Conservation (phyloP, 2,329 filamentous ascomycete species). For the Neofusicoccum sp. region DNA sequence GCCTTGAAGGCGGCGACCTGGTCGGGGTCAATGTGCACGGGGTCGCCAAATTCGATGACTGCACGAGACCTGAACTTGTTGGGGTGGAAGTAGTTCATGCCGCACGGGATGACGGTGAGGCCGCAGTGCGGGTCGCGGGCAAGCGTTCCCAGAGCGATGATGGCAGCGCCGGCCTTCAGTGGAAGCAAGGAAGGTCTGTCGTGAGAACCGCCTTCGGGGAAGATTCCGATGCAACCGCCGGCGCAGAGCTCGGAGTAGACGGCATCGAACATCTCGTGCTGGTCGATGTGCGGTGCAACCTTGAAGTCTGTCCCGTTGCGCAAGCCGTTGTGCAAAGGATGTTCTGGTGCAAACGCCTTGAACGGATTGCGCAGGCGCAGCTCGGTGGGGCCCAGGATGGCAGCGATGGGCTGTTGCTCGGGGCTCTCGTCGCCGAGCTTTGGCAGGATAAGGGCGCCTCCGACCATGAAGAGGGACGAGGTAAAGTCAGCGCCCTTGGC, state of each 20-base stretch:
- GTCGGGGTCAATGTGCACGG: conserved; percentile 9
- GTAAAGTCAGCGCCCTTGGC: conserved; percentile 19
- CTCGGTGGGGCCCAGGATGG: conserved; percentile 14
- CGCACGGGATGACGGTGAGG: conserved; percentile 16
- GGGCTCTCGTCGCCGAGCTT: conserved; percentile 11
- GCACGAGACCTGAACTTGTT: conserved; percentile 22
- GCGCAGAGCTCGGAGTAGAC: conserved; percentile 17
- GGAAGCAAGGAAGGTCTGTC: conserved; percentile 21
- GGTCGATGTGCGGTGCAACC: conserved; percentile 22
- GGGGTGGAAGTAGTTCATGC: conserved; percentile 23
- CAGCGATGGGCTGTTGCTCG: conserved; percentile 19
- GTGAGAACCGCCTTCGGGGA: conserved; percentile 24
- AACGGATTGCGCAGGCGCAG: conserved; percentile 12
- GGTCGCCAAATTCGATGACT: conserved; percentile 22
- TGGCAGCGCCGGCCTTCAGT: conserved; percentile 21
- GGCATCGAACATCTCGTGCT: conserved; percentile 22
- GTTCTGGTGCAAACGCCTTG: conserved; percentile 8
- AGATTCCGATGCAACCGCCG: conserved; percentile 23
- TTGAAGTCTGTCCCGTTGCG: conserved; percentile 20
- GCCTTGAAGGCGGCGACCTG: conserved; percentile 12
- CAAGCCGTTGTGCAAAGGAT: conserved; percentile 3
- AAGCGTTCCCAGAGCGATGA: conserved; percentile 20
- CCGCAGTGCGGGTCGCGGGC: conserved; percentile 9
- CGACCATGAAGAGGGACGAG: conserved; percentile 4
- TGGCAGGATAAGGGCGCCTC: conserved; percentile 11